A percentile compares a stretch with the other conserved stretches of the same genome.
Evolutionary conservation across 2,329 filamentous ascomycete species (phyloP).

Genomic region (Aspergillus luchuensis): DNA sequence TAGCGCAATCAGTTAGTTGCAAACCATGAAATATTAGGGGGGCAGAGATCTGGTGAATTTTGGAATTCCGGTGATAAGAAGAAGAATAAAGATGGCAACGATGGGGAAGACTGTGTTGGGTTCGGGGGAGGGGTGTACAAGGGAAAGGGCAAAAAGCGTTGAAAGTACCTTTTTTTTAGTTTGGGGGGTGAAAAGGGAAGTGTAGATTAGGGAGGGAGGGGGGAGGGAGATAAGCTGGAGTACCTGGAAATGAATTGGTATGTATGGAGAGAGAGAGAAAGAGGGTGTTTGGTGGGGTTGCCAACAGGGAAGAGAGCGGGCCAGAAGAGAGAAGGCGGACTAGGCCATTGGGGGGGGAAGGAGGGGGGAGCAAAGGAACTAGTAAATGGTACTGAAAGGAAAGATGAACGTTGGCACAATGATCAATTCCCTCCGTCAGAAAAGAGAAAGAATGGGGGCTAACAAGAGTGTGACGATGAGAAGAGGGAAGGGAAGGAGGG

Average conservation of each 20-base stretch:
- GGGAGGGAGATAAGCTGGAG: slow-evolving; percentile 8
- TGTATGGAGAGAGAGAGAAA: not conserved
- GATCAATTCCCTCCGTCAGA: not conserved
- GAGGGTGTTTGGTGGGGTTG: slow-evolving; percentile 3
- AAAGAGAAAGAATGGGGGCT: not conserved
- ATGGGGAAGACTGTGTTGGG: not conserved
- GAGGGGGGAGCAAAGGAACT: not conserved
- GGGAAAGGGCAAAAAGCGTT: not conserved
- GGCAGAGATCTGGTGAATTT: too few relatives aligned
- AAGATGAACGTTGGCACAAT: not conserved
- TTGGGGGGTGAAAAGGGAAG: not conserved
- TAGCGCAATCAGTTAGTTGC: slow-evolving; percentile 11
- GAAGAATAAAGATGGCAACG: not conserved
- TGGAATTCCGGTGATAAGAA: not conserved
- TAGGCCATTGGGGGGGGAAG: slow-evolving; percentile 15
- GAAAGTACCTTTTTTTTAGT: not conserved
- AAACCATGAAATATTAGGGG: slow-evolving; percentile 5
- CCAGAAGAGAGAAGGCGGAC: slow-evolving; percentile 2
- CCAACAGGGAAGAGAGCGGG: not conserved
- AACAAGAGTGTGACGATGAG: not conserved
- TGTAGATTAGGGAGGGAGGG: not conserved
- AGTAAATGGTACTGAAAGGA: not conserved
- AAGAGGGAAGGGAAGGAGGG: not conserved
- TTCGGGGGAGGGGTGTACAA: not conserved
- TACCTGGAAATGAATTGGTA: slow-evolving; percentile 14